Evolutionary conservation across 192 early-diverging fungal genomes (phyloP).

Genomic region (Backusella westeae): DNA sequence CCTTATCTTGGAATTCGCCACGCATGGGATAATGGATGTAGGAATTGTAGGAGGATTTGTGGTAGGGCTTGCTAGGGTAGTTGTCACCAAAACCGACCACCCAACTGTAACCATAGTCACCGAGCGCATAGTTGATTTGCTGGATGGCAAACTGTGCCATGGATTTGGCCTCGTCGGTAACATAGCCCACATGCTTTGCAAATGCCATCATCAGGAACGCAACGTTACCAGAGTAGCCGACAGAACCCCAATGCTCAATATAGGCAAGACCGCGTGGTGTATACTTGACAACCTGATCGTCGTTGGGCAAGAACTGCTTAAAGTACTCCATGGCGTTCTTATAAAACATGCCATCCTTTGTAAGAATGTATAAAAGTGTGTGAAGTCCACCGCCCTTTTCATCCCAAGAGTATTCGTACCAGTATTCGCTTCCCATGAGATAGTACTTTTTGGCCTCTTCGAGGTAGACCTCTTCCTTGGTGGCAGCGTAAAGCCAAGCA

Average conservation of each 20-base stretch:
- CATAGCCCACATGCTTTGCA: constrained; percentile 32
- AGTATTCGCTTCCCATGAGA: constrained; percentile 13
- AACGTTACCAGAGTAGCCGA: constrained; percentile 48
- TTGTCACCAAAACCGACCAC: constrained; percentile 54
- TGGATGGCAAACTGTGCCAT: constrained; percentile 43
- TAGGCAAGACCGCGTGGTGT: constrained; percentile 54
- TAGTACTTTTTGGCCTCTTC: constrained; percentile 44
- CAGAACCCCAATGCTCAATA: constrained; percentile 45
- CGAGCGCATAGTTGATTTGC: constrained; percentile 53
- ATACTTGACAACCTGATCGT: constrained; percentile 33
- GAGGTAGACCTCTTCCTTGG: constrained; percentile 40
- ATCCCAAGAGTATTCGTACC: constrained; percentile 49
- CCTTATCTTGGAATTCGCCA: constrained; percentile 39
- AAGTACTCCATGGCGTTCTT: constrained; percentile 36
- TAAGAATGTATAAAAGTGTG: constrained; percentile 41
- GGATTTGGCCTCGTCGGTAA: constrained; percentile 13
- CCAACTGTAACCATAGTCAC: constrained; percentile 51
- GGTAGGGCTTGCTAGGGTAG: constrained; percentile 47
- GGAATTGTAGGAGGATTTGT: constrained; percentile 52
- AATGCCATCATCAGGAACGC: constrained; percentile 43
- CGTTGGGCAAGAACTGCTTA: constrained; percentile 33
- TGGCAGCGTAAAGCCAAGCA: constrained; percentile 55
- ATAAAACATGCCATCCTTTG: constrained; percentile 37
- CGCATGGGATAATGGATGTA: constrained; percentile 55
- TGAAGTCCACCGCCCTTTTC: constrained; percentile 44